phyloP scores from a whole-genome alignment of 345 rosid genomes.

The Eucalyptus grandis region DNA sequence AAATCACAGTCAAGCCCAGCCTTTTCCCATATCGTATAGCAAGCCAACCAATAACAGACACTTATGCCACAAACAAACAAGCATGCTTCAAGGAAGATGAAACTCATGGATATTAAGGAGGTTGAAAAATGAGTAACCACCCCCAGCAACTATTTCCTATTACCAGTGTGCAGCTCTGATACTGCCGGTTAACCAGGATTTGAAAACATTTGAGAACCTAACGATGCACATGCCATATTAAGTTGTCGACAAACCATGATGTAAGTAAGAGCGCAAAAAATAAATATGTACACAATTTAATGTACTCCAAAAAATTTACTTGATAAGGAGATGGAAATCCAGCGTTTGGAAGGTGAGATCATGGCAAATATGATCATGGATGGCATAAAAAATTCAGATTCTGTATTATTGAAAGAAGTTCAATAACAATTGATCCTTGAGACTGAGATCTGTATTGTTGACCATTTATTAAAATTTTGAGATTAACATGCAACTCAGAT shows the following conservation, averaged over 20 bases:
- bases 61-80: not conserved
- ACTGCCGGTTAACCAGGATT: not conserved
- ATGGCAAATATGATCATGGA: not conserved
- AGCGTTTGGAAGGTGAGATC: not conserved
- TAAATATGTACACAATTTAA: too few species aligned
- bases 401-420: too few species aligned
- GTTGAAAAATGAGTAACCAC: not conserved
- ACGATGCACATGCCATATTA: not conserved
- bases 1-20: not conserved
- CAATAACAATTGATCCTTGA: too few species aligned
- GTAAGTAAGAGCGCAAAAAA: too few species aligned
- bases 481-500: too few species aligned
- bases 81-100: not conserved
- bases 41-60: not conserved
- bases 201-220: not conserved
- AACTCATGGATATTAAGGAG: not conserved
- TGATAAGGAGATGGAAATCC: not conserved
- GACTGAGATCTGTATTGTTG: too few species aligned
- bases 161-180: not conserved
- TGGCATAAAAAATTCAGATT: not conserved
- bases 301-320: too few species aligned
- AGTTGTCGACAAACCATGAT: too few species aligned
- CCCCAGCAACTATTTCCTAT: not conserved
- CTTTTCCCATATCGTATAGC: not conserved
- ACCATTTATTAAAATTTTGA: too few species aligned